Percentiles rank a stretch among this genome's conserved stretches.
Evolutionary conservation across 2,329 filamentous ascomycete genomes (phyloP).

Genomic region (Pleomassaria siparia): DNA sequence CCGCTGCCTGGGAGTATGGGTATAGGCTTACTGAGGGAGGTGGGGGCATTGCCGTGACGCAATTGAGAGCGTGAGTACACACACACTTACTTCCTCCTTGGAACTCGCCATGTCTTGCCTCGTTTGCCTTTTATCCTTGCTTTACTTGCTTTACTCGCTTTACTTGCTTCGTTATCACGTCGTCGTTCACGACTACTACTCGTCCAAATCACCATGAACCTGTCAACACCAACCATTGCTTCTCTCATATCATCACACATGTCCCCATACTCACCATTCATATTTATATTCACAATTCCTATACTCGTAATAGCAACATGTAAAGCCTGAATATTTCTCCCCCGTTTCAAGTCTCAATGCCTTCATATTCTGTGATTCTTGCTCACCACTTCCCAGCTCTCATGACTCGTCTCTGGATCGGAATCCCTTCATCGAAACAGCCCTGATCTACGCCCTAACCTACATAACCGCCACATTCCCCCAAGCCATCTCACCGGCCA

Average conservation of each 20-base stretch:
- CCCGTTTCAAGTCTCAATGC: no score
- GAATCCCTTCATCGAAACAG: constrained; percentile 92
- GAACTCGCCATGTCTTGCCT: background rate
- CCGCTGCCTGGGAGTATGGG: constrained; percentile 85
- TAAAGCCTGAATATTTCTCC: no score
- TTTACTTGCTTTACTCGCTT: background rate
- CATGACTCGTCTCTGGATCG: constrained; percentile 49
- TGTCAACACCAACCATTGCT: background rate
- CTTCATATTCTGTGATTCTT: background rate
- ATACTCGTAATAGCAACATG: no score
- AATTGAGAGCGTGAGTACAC: constrained; percentile 71
- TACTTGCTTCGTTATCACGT: no score
- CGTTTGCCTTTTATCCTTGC: no score
- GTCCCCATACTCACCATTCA: no score
- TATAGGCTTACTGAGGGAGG: constrained; percentile 69
- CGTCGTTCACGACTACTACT: no score
- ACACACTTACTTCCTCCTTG: background rate
- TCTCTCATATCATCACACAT: no score
- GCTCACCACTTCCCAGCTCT: constrained; percentile 21
- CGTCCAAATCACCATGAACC: no score
- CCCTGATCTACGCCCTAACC: constrained; percentile 81
- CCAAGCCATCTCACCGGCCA: constrained; percentile 65
- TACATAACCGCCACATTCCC: constrained; percentile 64
- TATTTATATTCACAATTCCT: no score
- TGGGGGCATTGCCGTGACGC: constrained; percentile 79